phyloP scores from a whole-genome alignment of 1,284 basidiomycete genomes.

The Rhodofomes roseus region DNA sequence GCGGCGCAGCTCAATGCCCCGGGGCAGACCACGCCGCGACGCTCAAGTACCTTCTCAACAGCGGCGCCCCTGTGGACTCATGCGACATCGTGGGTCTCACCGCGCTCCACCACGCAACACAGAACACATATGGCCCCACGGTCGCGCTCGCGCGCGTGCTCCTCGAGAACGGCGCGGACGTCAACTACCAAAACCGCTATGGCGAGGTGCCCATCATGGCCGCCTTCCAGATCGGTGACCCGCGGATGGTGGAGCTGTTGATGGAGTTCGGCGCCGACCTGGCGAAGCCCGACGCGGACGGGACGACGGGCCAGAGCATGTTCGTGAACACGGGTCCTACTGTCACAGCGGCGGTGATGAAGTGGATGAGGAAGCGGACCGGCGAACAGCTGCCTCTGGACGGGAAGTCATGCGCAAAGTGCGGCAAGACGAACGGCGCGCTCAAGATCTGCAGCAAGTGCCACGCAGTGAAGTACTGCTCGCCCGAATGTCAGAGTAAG shows the following conservation, averaged over 20 bases:
- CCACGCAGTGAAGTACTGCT: conserved; percentile 46
- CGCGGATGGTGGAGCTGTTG: conserved; percentile 38
- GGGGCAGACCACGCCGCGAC: conserved; percentile 30
- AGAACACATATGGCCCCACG: conserved; percentile 16
- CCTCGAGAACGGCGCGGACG: conserved; percentile 39
- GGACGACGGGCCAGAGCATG: conserved; percentile 28
- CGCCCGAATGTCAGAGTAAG: conserved; percentile 49
- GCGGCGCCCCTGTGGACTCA: conserved; percentile 39
- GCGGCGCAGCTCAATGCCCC: conserved; percentile 17
- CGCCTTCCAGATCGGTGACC: conserved; percentile 33
- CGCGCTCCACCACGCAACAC: conserved; percentile 44
- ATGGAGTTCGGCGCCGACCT: conserved; percentile 47
- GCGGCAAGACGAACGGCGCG: conserved; percentile 23
- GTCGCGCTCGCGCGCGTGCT: conserved; percentile 34
- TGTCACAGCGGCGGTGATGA: conserved; percentile 42
- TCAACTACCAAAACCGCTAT: conserved; percentile 36
- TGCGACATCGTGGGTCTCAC: conserved; percentile 47
- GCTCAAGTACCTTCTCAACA: conserved; percentile 39
- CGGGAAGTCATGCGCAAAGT: conserved; percentile 39
- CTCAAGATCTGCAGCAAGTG: conserved; percentile 45
- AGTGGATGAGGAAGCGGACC: conserved; percentile 43
- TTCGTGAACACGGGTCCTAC: conserved; percentile 38
- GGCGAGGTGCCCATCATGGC: conserved; percentile 41
- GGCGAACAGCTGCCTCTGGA: conserved; percentile 39
- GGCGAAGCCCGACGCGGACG: conserved; percentile 45